These are phyloP conservation scores for Cryphonectria carpinicola DNA, from an alignment of 2,329 filamentous ascomycete genomes.

Conservation along the genomic window DNA sequence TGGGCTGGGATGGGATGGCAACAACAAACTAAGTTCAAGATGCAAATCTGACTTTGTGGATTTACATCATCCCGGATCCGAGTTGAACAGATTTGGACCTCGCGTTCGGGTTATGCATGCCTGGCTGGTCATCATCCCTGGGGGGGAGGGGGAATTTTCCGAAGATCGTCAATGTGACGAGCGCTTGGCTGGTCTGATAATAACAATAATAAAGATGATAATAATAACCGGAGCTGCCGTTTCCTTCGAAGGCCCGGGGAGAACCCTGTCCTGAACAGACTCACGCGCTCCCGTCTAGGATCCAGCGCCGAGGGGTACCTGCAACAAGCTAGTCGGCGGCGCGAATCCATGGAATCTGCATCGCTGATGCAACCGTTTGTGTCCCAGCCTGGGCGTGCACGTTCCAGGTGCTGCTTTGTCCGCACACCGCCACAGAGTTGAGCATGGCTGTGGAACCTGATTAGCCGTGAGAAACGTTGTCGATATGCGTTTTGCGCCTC, in stretches of 20 bases:
- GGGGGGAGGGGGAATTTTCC: slow-evolving; percentile 4
- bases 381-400: slow-evolving; percentile 4
- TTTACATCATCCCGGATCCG: slow-evolving; percentile 12
- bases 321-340: slow-evolving; percentile 5
- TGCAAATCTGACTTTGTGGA: slow-evolving; percentile 6
- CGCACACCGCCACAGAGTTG: background rate
- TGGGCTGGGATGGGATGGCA: background rate
- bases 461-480: background rate
- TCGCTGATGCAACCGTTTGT: slow-evolving; percentile 12
- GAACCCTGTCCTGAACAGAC: background rate
- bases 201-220: background rate
- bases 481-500: slow-evolving; percentile 1
- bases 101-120: slow-evolving; percentile 9
- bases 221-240: slow-evolving; percentile 6
- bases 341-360: background rate
- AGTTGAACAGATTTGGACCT: background rate
- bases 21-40: background rate
- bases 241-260: background rate
- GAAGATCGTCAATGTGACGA: slow-evolving; percentile 12
- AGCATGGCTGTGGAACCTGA: background rate
- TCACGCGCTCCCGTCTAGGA: background rate
- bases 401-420: slow-evolving; percentile 11
- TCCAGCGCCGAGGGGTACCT: slow-evolving; percentile 1
- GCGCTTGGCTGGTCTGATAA: slow-evolving; percentile 1
- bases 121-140: background rate